Evolutionary conservation across 371 early-diverging fungal genomes (phyloP), one percentile per base, ranked within the genome.

Genomic region (Coemansia sp.): DNA sequence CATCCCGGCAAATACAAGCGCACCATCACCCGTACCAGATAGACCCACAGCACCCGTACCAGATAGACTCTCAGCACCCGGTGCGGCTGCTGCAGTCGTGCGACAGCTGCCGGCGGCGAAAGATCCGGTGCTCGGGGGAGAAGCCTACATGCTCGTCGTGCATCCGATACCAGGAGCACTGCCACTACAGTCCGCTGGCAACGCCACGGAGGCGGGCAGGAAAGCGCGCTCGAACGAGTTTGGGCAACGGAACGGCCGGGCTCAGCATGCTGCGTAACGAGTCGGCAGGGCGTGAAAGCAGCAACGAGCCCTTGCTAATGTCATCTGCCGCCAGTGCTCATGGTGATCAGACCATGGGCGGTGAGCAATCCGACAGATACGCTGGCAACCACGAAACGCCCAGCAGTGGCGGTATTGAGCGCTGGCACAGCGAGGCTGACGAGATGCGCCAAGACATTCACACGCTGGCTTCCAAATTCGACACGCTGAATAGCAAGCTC

Each of bases 71-170:
- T 1, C 53, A 56, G 12, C 69, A 64, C 42, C 68, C 64, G 0
- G 70, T 79, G 1, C 75, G 69, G 56, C 72, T 80, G 26, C 59
- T 80, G 55, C 80, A 80, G 47, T 78, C 80, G 25, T 80, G 80
- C 60, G 80, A 80, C 26, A 74, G 71, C 70, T 78, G 79, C 55
- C 53, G 79, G 9, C 33, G 77, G 30, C 69, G 77, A 52, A 78
- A 78, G 25, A 71, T 78, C 39, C 70, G 79, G 33, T 78, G 79
- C 62, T 70, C 75, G 0, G 79, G 79, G n/a, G 75, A 74, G 18
- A 65, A 71, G 48, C 79, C 79, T 23, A 57, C 62, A 11, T 78
- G 79, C 59, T 67, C 71, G 48, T 62, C 71, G 26, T 78, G 79
- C 21, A 61, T 70, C 11, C 26, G 71, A 44, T 69, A 73, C 57